A percentile compares a stretch with the other conserved stretches of the same genome.
phyloP scores from a whole-genome alignment of 208 protist genomes.

The Phytomonas serpens region DNA sequence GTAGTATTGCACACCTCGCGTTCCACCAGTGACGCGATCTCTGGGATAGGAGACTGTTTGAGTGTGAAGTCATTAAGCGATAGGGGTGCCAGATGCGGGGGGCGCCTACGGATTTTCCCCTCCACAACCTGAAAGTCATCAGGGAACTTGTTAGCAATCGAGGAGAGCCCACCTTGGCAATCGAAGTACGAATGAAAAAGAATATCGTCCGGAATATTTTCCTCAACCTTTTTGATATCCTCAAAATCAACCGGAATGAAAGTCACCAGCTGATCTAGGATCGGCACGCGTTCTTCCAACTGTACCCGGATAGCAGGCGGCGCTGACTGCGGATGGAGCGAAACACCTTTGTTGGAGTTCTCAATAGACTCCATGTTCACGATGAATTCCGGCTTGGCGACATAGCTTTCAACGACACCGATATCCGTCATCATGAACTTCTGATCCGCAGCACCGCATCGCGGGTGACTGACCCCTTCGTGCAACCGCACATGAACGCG shows the following conservation, averaged over 20 bases:
- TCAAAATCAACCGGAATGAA: constrained; percentile 61
- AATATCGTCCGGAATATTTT: constrained; percentile 66
- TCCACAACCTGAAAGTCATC: constrained; percentile 80
- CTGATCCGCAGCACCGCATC: constrained; percentile 56
- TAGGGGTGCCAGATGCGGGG: constrained; percentile 60
- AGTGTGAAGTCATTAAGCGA: constrained; percentile 65
- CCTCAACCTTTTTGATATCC: constrained; percentile 62
- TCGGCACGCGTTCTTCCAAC: constrained; percentile 75
- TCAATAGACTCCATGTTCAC: constrained; percentile 62
- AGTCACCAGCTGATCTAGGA: constrained; percentile 63
- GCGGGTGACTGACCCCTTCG: constrained; percentile 64
- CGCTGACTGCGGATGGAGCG: constrained; percentile 32
- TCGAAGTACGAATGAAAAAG: constrained; percentile 89
- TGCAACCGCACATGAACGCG: constrained; percentile 56
- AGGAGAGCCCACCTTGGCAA: constrained; percentile 75
- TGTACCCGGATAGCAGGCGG: constrained; percentile 70
- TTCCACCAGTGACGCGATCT: constrained; percentile 45
- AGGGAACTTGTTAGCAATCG: constrained; percentile 77
- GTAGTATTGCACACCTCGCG: constrained; percentile 49
- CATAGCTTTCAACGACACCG: constrained; percentile 58
- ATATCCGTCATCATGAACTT: constrained; percentile 85
- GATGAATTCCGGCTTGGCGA: constrained; percentile 68
- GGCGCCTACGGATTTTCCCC: constrained; percentile 55
- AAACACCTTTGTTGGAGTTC: constrained; percentile 23
- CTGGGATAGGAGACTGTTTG: constrained; percentile 52